These are phyloP conservation scores for Leccinum sublutescens DNA, from an alignment of 768 basidiomycete species.

Conservation along the genomic window DNA sequence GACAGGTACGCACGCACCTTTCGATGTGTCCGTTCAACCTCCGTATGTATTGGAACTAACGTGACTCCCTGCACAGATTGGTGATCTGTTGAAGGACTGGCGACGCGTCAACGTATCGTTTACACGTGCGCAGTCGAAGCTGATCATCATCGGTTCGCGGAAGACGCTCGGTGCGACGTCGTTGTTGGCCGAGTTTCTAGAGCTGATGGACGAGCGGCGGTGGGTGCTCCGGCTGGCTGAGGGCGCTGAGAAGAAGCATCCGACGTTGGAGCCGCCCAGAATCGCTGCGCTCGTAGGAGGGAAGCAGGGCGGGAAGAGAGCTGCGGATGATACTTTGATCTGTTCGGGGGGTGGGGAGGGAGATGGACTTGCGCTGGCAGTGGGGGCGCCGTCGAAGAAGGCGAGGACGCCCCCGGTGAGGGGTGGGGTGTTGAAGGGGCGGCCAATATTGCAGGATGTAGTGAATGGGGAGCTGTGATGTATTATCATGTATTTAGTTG, in stretches of 20 bases:
- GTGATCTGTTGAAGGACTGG: slow-evolving; percentile 95
- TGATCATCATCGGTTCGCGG: slow-evolving; percentile 88
- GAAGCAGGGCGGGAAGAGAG: slow-evolving; percentile 16
- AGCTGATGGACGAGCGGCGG: slow-evolving; percentile 62
- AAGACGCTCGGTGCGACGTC: slow-evolving; percentile 64
- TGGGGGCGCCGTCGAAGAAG: slow-evolving; percentile 34
- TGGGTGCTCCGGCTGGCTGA: slow-evolving; percentile 70
- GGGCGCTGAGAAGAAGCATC: slow-evolving; percentile 55
- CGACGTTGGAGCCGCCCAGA: slow-evolving; percentile 24
- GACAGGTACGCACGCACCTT: slow-evolving; percentile 51
- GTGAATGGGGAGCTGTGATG: slow-evolving; percentile 42
- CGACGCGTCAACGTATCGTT: slow-evolving; percentile 95
- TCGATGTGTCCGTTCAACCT: not conserved
- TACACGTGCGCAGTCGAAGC: slow-evolving; percentile 87
- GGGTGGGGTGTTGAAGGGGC: slow-evolving; percentile 49
- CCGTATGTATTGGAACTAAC: not conserved
- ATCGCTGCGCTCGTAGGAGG: slow-evolving; percentile 1
- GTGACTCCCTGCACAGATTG: slow-evolving; percentile 51
- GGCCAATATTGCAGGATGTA: slow-evolving; percentile 62
- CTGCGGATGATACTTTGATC: not conserved
- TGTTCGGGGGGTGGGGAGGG: not conserved
- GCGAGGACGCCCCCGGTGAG: slow-evolving; percentile 33
- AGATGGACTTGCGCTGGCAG: not conserved
- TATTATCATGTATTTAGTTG: not conserved
- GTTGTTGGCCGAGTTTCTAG: slow-evolving; percentile 72